These are phyloP conservation scores for Tilletia indica DNA, from an alignment of 1,284 basidiomycete species.

Conservation along the genomic window DNA sequence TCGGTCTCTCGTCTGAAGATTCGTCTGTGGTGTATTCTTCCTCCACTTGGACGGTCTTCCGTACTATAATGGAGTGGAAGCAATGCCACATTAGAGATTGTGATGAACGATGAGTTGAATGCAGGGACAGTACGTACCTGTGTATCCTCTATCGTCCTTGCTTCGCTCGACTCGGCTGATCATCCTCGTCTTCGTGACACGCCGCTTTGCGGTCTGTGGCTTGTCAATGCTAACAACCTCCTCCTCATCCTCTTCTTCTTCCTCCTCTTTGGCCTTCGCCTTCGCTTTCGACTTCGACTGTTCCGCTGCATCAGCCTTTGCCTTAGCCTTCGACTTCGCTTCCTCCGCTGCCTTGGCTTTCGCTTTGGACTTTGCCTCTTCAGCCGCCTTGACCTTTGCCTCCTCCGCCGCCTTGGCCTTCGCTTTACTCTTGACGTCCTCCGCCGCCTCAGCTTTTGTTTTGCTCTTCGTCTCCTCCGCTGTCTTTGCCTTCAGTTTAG, in stretches of 20 bases:
- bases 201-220: slow-evolving; percentile 21
- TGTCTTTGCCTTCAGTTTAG: slow-evolving; percentile 8
- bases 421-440: slow-evolving; percentile 24
- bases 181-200: slow-evolving; percentile 43
- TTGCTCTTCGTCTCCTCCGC: slow-evolving; percentile 22
- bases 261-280: slow-evolving; percentile 23
- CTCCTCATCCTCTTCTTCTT: slow-evolving; percentile 33
- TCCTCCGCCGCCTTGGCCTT: neutral
- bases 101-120: neutral
- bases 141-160: slow-evolving; percentile 50
- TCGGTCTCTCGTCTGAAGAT: slow-evolving; percentile 29
- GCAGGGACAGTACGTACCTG: slow-evolving; percentile 19
- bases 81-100: neutral
- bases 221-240: no score
- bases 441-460: slow-evolving; percentile 24
- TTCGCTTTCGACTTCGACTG: slow-evolving; percentile 25
- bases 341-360: slow-evolving; percentile 12
- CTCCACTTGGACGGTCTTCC: slow-evolving; percentile 38
- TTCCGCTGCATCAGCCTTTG: slow-evolving; percentile 18
- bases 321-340: slow-evolving; percentile 23
- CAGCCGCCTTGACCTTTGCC: slow-evolving; percentile 16
- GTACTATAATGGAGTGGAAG: neutral
- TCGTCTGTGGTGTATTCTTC: slow-evolving; percentile 47
- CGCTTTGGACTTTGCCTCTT: slow-evolving; percentile 5
- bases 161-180: slow-evolving; percentile 40